Base-by-base conservation (phyloP, 169 alveolate genomes). In the Eimeria zaria region DNA sequence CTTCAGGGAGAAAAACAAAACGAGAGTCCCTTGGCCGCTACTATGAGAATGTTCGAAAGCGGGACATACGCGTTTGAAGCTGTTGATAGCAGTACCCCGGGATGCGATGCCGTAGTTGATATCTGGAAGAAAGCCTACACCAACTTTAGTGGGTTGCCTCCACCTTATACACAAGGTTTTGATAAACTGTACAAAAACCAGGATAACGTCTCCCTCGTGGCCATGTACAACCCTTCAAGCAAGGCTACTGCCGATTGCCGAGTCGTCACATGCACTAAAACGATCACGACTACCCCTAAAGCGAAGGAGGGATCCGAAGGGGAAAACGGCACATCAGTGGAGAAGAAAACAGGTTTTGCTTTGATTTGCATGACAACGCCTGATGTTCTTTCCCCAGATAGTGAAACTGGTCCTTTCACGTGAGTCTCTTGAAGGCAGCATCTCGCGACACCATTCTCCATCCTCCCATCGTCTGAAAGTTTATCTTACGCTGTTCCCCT, bases 361-460 rank as follows among this genome's bases (percentile, higher is more conserved):
- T 76, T 76, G 87, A 22, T 76, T 39, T 76, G 87, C 87, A 41
- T 41, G 62, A 76, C 58, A 27, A 44, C 60, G 87, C 87, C 60
- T 24, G 60, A 76, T 76, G 87, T 9, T 18, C 87, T 41, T 2
- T 4, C 12, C 73, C n/a, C n/a, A n/a, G n/a, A n/a, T n/a, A 20
- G 12, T 1, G 30, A 39, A 12, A n/a, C 44, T 18, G 87, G 27
- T 41, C 62, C 87, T 20, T 76, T 41, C 39, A 22, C 87, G 41
- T 76, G 39, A 76, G 58, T 4, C 33, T 22, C 84, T 39, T 67
- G 39, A n/a, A 0, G 22, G 4, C 27, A 11, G 7, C 27, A 33
- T n/a, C n/a, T n/a, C n/a, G n/a, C n/a, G n/a, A n/a, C n/a, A n/a
- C n/a, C n/a, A n/a, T n/a, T n/a, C n/a, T n/a, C n/a, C n/a, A 11